Conservation (phyloP, 352 stramenopile genomes). For the Phytophthora macrochlamydospora region DNA sequence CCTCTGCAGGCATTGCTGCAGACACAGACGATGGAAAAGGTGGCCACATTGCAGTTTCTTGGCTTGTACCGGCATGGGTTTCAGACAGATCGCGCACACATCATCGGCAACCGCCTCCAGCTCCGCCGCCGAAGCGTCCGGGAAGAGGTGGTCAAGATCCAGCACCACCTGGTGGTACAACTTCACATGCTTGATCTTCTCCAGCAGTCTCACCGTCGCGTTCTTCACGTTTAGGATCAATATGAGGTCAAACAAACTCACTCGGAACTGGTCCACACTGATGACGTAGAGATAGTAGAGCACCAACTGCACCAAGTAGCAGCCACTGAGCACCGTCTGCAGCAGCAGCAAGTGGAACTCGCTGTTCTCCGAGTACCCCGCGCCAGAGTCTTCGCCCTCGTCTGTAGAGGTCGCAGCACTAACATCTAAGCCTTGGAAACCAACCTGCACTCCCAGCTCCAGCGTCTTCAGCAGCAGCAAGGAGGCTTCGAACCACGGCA, state of each 20-base stretch:
- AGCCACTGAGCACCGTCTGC: conserved; percentile 63
- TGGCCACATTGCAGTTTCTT: conserved; percentile 81
- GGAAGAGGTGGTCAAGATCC: conserved; percentile 70
- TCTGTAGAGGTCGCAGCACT: conserved; percentile 33
- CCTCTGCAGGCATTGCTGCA: conserved; percentile 79
- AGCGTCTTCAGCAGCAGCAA: conserved; percentile 70
- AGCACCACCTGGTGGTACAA: conserved; percentile 75
- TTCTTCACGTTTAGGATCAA: conserved; percentile 87
- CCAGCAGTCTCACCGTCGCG: conserved; percentile 63
- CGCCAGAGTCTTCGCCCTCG: conserved; percentile 30
- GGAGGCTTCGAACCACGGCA: conserved; percentile 78
- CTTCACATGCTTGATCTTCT: conserved; percentile 72
- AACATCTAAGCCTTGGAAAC: conserved; percentile 67
- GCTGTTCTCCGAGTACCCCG: conserved; percentile 56
- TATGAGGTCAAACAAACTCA: conserved; percentile 81
- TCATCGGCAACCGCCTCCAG: conserved; percentile 66
- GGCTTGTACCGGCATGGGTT: conserved; percentile 65
- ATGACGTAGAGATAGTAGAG: conserved; percentile 86
- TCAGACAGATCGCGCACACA: conserved; percentile 84
- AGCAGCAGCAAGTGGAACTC: conserved; percentile 72
- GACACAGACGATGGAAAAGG: conserved; percentile 73
- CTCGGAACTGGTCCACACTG: conserved; percentile 78
- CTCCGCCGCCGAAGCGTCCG: conserved; percentile 57
- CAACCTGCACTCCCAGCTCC: conserved; percentile 72
- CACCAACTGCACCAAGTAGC: conserved; percentile 72